phyloP scores from a whole-genome alignment of 805 yeast genomes.

The Millerozyma acaciae region DNA sequence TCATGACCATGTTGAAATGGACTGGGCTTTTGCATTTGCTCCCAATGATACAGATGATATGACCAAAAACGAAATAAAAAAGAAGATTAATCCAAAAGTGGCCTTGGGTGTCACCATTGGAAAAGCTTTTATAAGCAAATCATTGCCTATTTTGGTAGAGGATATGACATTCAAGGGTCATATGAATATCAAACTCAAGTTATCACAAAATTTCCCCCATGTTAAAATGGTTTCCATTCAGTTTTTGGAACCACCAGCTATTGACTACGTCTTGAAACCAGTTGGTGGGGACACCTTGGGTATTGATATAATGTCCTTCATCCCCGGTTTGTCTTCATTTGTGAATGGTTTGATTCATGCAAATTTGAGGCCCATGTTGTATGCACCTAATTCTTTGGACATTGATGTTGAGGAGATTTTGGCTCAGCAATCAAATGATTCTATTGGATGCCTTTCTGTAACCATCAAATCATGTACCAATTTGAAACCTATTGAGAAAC shows the following conservation, averaged over 20 bases:
- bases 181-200: constrained; percentile 57
- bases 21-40: constrained; percentile 76
- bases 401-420: constrained; percentile 69
- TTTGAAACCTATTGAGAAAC: constrained; percentile 38
- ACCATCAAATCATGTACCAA: constrained; percentile 53
- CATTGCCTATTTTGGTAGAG: constrained; percentile 74
- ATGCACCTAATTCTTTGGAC: constrained; percentile 79
- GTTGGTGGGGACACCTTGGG: constrained; percentile 90
- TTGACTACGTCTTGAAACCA: constrained; percentile 78
- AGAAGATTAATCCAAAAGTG: constrained; percentile 74
- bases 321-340: constrained; percentile 74
- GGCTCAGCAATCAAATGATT: constrained; percentile 60
- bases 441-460: constrained; percentile 66
- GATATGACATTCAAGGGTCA: constrained; percentile 74
- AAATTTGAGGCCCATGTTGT: constrained; percentile 70
- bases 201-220: constrained; percentile 71
- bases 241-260: constrained; percentile 72
- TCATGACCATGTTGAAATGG: constrained; percentile 69
- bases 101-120: constrained; percentile 79
- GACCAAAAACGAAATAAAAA: constrained; percentile 70
- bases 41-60: constrained; percentile 81
- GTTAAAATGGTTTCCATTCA: constrained; percentile 67
- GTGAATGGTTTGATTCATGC: constrained; percentile 68
- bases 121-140: constrained; percentile 73
- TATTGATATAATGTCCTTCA: constrained; percentile 75